Percentiles rank a stretch among this genome's conserved stretches.
Conservation (phyloP, 1,139 yeast species). For the Torulaspora pretoriensis region DNA sequence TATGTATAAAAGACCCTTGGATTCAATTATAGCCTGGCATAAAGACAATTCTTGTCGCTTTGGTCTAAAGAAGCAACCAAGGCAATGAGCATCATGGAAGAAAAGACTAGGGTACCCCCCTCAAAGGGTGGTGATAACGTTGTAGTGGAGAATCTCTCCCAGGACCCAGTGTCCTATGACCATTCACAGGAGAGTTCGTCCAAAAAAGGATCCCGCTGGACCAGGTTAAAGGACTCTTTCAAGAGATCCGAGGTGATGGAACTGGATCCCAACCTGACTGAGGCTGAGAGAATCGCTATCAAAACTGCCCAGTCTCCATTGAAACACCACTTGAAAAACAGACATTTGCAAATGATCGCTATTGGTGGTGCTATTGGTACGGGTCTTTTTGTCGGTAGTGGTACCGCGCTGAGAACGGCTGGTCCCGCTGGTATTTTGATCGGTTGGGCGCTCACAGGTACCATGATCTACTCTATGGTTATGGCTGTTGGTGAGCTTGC, state of each 20-base stretch:
- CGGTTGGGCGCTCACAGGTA: slow-evolving; percentile 51
- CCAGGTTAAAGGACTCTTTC: slow-evolving; percentile 50
- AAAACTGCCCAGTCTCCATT: slow-evolving; percentile 70
- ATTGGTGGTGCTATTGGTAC: slow-evolving; percentile 66
- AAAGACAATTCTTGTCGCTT: not conserved
- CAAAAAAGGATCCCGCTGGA: slow-evolving; percentile 34
- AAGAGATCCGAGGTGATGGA: slow-evolving; percentile 51
- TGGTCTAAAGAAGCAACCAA: not conserved
- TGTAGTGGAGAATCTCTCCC: slow-evolving; percentile 10
- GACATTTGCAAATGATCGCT: slow-evolving; percentile 64
- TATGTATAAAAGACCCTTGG: not conserved
- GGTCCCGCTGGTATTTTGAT: slow-evolving; percentile 65
- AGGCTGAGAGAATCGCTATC: slow-evolving; percentile 62
- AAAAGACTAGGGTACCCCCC: not conserved
- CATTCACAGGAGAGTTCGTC: slow-evolving; percentile 1
- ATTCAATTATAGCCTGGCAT: not conserved
- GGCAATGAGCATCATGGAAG: not conserved
- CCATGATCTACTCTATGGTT: slow-evolving; percentile 61
- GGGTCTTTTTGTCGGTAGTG: slow-evolving; percentile 61
- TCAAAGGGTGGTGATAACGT: slow-evolving; percentile 5
- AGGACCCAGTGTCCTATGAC: slow-evolving; percentile 7
- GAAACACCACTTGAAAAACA: slow-evolving; percentile 54
- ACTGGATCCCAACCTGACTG: slow-evolving; percentile 60
- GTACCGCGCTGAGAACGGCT: slow-evolving; percentile 56
- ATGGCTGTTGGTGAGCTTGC: slow-evolving; percentile 69